phyloP scores from a whole-genome alignment of 2,329 filamentous ascomycete species.

The Aspergillus fijiensis region DNA sequence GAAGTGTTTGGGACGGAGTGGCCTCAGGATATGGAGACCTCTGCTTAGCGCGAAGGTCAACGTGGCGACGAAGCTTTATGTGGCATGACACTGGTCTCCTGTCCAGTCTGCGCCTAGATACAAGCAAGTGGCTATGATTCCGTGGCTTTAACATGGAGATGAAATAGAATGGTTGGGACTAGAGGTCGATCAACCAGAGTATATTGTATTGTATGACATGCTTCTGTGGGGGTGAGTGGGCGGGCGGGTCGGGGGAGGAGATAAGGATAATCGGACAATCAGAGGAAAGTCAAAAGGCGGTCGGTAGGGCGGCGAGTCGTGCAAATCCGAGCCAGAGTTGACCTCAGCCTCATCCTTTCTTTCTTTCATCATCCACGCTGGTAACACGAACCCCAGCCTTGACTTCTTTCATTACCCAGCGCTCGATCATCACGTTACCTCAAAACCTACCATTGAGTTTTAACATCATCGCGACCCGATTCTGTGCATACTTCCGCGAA shows the following conservation, averaged over 20 bases:
- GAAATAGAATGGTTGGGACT: neutral
- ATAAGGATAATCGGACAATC: neutral
- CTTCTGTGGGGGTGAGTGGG: neutral
- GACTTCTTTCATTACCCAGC: neutral
- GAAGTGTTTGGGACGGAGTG: conserved; percentile 32
- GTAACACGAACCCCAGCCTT: neutral
- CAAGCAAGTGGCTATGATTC: neutral
- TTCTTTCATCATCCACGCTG: neutral
- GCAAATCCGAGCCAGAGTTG: neutral
- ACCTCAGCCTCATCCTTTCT: neutral
- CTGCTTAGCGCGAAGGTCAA: neutral
- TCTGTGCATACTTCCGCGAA: neutral
- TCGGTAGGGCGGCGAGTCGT: neutral
- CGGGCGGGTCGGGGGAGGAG: neutral
- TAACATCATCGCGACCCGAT: no score
- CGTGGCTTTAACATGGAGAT: neutral
- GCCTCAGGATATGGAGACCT: conserved; percentile 13
- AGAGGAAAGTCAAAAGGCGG: conserved; percentile 4
- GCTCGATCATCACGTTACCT: neutral
- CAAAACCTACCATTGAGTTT: neutral
- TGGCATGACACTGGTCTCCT: neutral
- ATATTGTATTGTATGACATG: neutral
- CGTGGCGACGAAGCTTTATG: conserved; percentile 3
- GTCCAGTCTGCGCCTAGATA: neutral
- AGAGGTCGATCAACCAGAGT: neutral